Evolutionary conservation across 768 basidiomycete species (phyloP).

Genomic region (Amanita rubescens): DNA sequence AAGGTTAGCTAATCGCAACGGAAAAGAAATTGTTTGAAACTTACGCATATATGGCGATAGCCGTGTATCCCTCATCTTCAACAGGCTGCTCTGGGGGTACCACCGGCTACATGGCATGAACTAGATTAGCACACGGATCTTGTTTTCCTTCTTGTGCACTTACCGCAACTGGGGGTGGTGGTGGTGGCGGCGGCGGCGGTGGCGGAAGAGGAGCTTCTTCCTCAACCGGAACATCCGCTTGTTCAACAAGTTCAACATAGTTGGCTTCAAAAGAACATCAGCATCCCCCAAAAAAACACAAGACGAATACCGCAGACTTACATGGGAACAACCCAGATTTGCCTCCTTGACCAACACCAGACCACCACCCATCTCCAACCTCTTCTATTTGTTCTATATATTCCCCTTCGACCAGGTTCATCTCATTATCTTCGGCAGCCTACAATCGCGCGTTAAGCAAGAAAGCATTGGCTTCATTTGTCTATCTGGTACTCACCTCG

Average conservation of each 20-base stretch:
- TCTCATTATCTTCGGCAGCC: conserved; percentile 85
- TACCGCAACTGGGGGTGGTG: conserved; percentile 38
- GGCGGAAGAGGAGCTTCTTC: conserved; percentile 41
- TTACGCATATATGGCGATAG: conserved; percentile 67
- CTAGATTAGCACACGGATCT: background rate
- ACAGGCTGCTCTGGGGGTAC: conserved; percentile 35
- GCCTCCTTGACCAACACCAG: conserved; percentile 61
- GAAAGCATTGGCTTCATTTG: background rate
- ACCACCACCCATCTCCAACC: conserved; percentile 91
- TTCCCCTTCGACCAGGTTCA: conserved; percentile 74
- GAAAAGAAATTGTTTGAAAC: conserved; percentile 18
- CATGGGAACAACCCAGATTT: conserved; percentile 84
- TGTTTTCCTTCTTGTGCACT: conserved; percentile 9
- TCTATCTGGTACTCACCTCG: conserved; percentile 35
- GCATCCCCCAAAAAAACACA: background rate
- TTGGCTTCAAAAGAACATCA: conserved; percentile 44
- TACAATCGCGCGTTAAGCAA: conserved; percentile 15
- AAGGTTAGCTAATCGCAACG: background rate
- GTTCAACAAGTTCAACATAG: conserved; percentile 75
- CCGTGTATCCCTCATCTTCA: conserved; percentile 51
- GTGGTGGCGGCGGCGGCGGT: conserved; percentile 39
- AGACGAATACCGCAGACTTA: conserved; percentile 24
- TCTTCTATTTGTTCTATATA: conserved; percentile 77
- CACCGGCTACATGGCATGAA: conserved; percentile 18
- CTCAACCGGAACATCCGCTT: conserved; percentile 27